phyloP scores from a whole-genome alignment of 768 basidiomycete species.

The Roridomyces roridus region DNA sequence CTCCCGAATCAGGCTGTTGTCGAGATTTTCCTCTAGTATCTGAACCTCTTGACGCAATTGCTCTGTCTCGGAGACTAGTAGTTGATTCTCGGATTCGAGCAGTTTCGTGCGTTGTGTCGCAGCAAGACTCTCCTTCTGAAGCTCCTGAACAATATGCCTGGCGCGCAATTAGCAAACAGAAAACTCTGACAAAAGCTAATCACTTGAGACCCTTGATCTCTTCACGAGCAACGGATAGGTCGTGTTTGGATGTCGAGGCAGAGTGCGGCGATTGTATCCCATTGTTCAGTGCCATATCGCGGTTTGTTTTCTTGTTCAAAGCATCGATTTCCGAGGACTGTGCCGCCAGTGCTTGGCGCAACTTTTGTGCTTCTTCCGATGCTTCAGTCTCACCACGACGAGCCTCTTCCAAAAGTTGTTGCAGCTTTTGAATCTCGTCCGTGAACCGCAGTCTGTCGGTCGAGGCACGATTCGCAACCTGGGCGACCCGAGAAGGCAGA shows the following conservation, averaged over 20 bases:
- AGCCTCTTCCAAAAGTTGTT: constrained; percentile 50
- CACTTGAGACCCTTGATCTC: constrained; percentile 89
- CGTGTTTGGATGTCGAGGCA: constrained; percentile 55
- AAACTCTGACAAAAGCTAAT: constrained; percentile 16
- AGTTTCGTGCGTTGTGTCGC: constrained; percentile 68
- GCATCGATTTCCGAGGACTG: constrained; percentile 59
- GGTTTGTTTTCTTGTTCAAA: constrained; percentile 63
- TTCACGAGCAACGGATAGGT: constrained; percentile 55
- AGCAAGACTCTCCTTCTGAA: constrained; percentile 80
- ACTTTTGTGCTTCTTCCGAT: constrained; percentile 28
- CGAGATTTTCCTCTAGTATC: constrained; percentile 77
- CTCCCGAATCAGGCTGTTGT: constrained; percentile 60
- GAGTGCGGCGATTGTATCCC: constrained; percentile 39
- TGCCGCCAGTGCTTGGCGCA: constrained; percentile 37
- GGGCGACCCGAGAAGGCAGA: constrained; percentile 51
- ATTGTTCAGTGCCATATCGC: constrained; percentile 57
- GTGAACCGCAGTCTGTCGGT: constrained; percentile 57
- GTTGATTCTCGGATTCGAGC: constrained; percentile 79
- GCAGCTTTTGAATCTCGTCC: constrained; percentile 62
- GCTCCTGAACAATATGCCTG: constrained; percentile 87
- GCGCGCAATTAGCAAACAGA: neutral
- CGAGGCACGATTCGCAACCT: constrained; percentile 52
- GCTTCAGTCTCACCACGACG: constrained; percentile 31
- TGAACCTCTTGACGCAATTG: constrained; percentile 82
- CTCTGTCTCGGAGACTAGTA: constrained; percentile 68